phyloP scores from a whole-genome alignment of 2,329 filamentous ascomycete genomes.

The Hymenoscyphus fructigenus region DNA sequence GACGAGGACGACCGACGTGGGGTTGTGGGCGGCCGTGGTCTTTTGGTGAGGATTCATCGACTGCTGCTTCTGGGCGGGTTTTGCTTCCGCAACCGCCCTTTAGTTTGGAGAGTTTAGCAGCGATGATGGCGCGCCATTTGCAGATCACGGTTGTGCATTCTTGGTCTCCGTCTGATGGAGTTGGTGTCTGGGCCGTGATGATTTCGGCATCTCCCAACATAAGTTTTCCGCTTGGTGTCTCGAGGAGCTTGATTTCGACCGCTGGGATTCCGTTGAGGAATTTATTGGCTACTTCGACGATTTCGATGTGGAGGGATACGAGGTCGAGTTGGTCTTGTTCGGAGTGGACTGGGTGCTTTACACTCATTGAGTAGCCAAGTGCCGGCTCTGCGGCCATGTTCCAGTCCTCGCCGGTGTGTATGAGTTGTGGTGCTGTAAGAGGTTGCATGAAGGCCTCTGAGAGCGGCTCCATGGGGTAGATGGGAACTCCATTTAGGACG shows the following conservation, averaged over 20 bases:
- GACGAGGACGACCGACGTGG: slow-evolving; percentile 25
- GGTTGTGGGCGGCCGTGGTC: slow-evolving; percentile 26
- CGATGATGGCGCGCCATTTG: slow-evolving; percentile 53
- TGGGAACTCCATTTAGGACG: slow-evolving; percentile 57
- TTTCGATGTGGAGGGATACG: slow-evolving; percentile 54
- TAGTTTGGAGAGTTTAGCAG: slow-evolving; percentile 43
- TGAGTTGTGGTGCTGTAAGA: slow-evolving; percentile 48
- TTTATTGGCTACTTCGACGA: slow-evolving; percentile 58
- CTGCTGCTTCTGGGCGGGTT: slow-evolving; percentile 25
- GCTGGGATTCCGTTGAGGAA: slow-evolving; percentile 55
- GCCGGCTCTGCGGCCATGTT: slow-evolving; percentile 29
- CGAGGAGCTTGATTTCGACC: slow-evolving; percentile 61
- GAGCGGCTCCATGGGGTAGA: slow-evolving; percentile 50
- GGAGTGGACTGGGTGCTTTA: slow-evolving; percentile 43
- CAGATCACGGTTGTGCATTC: slow-evolving; percentile 50
- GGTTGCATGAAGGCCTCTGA: slow-evolving; percentile 41
- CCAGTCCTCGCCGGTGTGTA: slow-evolving; percentile 37
- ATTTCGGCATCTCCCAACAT: slow-evolving; percentile 51
- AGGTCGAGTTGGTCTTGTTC: slow-evolving; percentile 52
- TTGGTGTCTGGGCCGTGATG: slow-evolving; percentile 30
- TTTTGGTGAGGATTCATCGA: slow-evolving; percentile 17
- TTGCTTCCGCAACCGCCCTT: slow-evolving; percentile 39
- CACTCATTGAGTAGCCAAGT: slow-evolving; percentile 31
- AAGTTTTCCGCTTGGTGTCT: slow-evolving; percentile 54
- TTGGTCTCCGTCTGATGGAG: slow-evolving; percentile 36